These are phyloP conservation scores for Begonia loranthoides DNA, from an alignment of 306 rosid genomes.

Conservation along the genomic window DNA sequence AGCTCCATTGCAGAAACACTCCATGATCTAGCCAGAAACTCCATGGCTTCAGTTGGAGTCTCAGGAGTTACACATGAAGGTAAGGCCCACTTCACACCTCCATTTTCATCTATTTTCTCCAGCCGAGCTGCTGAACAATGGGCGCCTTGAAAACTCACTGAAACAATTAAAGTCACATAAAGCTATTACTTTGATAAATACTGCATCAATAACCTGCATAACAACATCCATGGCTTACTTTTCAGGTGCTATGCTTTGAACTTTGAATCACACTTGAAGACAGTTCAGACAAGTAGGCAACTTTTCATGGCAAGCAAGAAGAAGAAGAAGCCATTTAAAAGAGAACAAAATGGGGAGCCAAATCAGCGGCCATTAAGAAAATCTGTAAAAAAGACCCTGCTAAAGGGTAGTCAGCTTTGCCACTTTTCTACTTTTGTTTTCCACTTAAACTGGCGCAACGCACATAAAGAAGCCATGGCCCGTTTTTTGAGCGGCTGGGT, in stretches of 20 bases:
- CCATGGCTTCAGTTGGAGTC: conserved; percentile 94
- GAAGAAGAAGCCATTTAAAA: not conserved
- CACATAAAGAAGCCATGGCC: conserved; percentile 28
- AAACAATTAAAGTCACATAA: conserved; percentile 1
- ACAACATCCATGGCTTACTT: not conserved
- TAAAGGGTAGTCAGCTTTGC: conserved; percentile 35
- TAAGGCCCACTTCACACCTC: conserved; percentile 27
- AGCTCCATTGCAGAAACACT: conserved; percentile 84
- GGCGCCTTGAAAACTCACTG: conserved; percentile 49
- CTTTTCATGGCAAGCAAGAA: not conserved
- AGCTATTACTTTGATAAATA: not conserved
- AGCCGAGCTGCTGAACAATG: conserved; percentile 42
- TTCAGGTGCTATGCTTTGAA: not conserved
- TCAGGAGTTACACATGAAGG: conserved; percentile 50
- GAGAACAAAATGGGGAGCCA: conserved; percentile 7
- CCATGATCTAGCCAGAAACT: conserved; percentile 95
- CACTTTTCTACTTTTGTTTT: conserved; percentile 41
- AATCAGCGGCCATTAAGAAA: conserved; percentile 37
- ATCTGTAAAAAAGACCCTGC: conserved; percentile 25
- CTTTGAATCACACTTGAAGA: not conserved
- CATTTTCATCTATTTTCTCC: conserved; percentile 72
- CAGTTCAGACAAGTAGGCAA: not conserved
- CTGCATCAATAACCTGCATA: not conserved
- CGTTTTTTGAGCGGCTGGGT: conserved; percentile 44
- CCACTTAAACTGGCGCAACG: conserved; percentile 41